Evolutionary conservation across 1,284 basidiomycete species (phyloP).

Genomic region (Ganoderma multipileum): DNA sequence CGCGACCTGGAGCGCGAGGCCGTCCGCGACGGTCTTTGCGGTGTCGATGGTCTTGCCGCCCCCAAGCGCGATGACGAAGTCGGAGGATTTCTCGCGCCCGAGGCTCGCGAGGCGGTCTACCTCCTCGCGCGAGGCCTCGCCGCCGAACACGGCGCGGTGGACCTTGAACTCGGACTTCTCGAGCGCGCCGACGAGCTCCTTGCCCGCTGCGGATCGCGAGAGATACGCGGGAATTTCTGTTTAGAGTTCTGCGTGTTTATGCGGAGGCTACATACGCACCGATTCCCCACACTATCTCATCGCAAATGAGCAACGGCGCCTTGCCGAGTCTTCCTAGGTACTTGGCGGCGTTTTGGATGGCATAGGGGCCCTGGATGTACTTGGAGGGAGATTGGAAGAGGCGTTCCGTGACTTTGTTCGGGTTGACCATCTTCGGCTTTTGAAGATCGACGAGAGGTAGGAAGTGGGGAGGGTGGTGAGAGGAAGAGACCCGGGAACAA

Average conservation of each 20-base stretch:
- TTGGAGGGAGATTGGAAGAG: slow-evolving; percentile 47
- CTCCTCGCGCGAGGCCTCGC: slow-evolving; percentile 43
- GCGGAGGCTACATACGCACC: slow-evolving; percentile 31
- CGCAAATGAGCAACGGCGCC: slow-evolving; percentile 38
- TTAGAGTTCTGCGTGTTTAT: not conserved
- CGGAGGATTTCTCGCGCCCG: slow-evolving; percentile 31
- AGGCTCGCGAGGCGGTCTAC: slow-evolving; percentile 36
- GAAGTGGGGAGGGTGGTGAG: not conserved
- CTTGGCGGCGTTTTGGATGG: slow-evolving; percentile 42
- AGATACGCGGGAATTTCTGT: not conserved
- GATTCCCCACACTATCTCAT: slow-evolving; percentile 42
- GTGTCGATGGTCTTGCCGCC: slow-evolving; percentile 45
- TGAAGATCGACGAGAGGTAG: not conserved
- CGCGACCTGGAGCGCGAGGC: slow-evolving; percentile 38
- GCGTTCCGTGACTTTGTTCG: slow-evolving; percentile 40
- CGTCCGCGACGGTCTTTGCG: slow-evolving; percentile 42
- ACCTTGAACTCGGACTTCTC: slow-evolving; percentile 38
- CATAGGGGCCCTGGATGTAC: slow-evolving; percentile 45
- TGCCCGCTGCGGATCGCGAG: slow-evolving; percentile 34
- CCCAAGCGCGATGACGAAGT: slow-evolving; percentile 44
- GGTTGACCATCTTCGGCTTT: slow-evolving; percentile 37
- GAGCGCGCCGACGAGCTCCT: slow-evolving; percentile 38
- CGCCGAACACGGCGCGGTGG: slow-evolving; percentile 38
- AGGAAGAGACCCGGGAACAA: not conserved
- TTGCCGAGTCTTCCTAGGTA: slow-evolving; percentile 41